These are phyloP conservation scores for Monilinia vaccinii-corymbosi DNA, from an alignment of 2,329 filamentous ascomycete genomes.

Conservation along the genomic window DNA sequence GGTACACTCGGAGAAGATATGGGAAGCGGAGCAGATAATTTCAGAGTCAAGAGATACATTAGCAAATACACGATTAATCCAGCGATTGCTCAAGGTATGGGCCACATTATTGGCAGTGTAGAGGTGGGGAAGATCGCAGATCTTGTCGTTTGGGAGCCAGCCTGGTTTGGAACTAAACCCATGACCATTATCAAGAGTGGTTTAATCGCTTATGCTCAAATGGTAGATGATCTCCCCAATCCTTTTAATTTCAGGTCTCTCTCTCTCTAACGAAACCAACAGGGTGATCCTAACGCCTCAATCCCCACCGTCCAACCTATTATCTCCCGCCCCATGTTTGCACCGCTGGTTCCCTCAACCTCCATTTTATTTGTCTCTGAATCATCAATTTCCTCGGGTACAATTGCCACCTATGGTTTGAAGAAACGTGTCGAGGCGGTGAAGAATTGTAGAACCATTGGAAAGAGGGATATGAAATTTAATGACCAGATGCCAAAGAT, in stretches of 20 bases:
- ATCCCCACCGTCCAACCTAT: slow-evolving; percentile 85
- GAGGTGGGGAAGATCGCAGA: slow-evolving; percentile 89
- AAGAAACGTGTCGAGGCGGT: slow-evolving; percentile 75
- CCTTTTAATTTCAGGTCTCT: not conserved
- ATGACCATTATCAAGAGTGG: slow-evolving; percentile 76
- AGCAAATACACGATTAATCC: slow-evolving; percentile 97
- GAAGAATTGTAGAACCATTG: slow-evolving; percentile 61
- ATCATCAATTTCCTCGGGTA: slow-evolving; percentile 57
- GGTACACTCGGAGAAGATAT: slow-evolving; percentile 69
- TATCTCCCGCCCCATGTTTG: slow-evolving; percentile 80
- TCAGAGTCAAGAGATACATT: slow-evolving; percentile 83
- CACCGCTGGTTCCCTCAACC: slow-evolving; percentile 58
- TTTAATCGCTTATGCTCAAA: slow-evolving; percentile 72
- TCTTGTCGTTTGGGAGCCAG: slow-evolving; percentile 76
- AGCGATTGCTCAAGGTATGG: slow-evolving; percentile 82
- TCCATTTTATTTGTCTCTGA: slow-evolving; percentile 79
- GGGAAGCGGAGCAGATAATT: slow-evolving; percentile 76
- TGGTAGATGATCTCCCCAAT: slow-evolving; percentile 46
- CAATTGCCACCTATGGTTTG: slow-evolving; percentile 62
- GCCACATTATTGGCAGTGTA: slow-evolving; percentile 74
- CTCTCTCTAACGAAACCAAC: slow-evolving; percentile 3
- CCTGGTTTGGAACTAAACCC: slow-evolving; percentile 83
- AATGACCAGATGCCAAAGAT: slow-evolving; percentile 79
- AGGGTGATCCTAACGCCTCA: slow-evolving; percentile 73
- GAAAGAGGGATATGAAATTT: slow-evolving; percentile 84